Evolutionary conservation across 1,139 yeast genomes (phyloP).

Genomic region (Kodamaea anthophila): DNA sequence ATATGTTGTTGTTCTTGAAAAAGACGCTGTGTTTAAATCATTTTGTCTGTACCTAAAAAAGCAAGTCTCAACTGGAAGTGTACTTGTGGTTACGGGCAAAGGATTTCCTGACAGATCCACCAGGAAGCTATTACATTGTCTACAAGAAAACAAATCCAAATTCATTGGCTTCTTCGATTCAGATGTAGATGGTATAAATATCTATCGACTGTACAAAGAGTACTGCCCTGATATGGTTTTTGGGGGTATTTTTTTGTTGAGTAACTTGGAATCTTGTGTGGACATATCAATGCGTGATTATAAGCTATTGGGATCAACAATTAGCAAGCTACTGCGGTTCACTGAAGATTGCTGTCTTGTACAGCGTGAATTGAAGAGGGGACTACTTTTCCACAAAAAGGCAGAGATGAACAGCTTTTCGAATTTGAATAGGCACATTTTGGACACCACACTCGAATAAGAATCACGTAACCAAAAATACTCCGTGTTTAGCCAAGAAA

Average conservation of each 20-base stretch:
- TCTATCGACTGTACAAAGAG: slow-evolving; percentile 35
- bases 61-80: slow-evolving; percentile 5
- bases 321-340: background rate
- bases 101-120: slow-evolving; percentile 54
- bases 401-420: slow-evolving; percentile 47
- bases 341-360: background rate
- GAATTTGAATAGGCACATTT: slow-evolving; percentile 2
- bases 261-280: slow-evolving; percentile 31
- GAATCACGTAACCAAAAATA: too few species aligned
- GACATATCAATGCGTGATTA: slow-evolving; percentile 31
- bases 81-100: slow-evolving; percentile 51
- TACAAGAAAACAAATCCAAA: slow-evolving; percentile 11
- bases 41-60: slow-evolving; percentile 14
- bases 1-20: slow-evolving; percentile 53
- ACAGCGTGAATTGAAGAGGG: slow-evolving; percentile 44
- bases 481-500: too few species aligned
- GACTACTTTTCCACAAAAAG: slow-evolving; percentile 45
- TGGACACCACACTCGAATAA: too few species aligned
- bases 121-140: slow-evolving; percentile 15
- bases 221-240: slow-evolving; percentile 4
- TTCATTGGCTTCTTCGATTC: slow-evolving; percentile 38
- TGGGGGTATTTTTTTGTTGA: slow-evolving; percentile 20
- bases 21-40: slow-evolving; percentile 48
- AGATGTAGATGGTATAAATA: slow-evolving; percentile 68
- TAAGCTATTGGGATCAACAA: slow-evolving; percentile 17